Evolutionary conservation across 1,139 yeast species (phyloP), one percentile per base, ranked within the genome.

Genomic region (Sugiyamaella pinicola): DNA sequence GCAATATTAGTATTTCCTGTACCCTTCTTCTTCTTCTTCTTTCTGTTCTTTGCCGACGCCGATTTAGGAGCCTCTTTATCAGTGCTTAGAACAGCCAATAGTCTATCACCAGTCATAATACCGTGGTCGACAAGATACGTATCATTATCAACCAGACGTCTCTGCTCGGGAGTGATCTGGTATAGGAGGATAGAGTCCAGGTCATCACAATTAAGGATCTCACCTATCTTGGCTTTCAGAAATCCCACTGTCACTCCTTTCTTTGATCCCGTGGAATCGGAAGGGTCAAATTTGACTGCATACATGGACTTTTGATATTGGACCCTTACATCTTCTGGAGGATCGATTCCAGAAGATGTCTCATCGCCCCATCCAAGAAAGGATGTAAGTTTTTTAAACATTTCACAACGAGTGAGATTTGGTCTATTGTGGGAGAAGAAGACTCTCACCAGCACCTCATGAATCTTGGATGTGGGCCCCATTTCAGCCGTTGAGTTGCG

Each of bases 211-310:
- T 77, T 75, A 58, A 85, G 79, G 53, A 85, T 73, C 40, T 65
- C 65, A 17, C 66, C 68, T 15, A 68, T 62, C 57, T 61, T 64
- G 15, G 69, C 61, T 55, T 90, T 76, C 55, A 88, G 74, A 59
- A 84, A 83, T 22, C 74, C 76, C 22, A 90, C 74, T 9, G 85
- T 80, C 7, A 90, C 96, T 18, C 46, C 51, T 13, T 33, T 45
- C 9, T 35, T 33, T 3, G 42, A 33, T 22, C 42, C 53, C 4
- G 37, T 39, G 2, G 46, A 22, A 18, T 52, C 55, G 9, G 46
- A 38, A 10, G 29, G 22, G 10, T 52, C 55, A 26, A 52, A 52
- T 13, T 29, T 43, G 9, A 52, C 47, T 6, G 45, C 43, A 39
- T 47, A 52, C 40, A 52, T 22, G 13, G 55, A 48, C 15, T 47